Conservation (phyloP, 805 yeast species). For the Saturnispora kantuleensis region DNA sequence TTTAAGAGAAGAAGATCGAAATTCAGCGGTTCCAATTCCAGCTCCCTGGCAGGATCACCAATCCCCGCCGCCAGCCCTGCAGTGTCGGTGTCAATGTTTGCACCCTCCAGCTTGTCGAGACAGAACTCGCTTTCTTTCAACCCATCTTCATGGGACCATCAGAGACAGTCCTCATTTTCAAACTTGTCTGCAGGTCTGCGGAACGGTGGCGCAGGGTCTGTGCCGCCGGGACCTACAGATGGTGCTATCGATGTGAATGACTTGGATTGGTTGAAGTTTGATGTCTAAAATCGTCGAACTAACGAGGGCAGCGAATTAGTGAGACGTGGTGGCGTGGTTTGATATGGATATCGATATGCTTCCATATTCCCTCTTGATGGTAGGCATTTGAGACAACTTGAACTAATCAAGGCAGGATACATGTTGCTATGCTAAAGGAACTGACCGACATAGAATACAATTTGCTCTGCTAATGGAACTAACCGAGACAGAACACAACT, state of each 20-base stretch:
- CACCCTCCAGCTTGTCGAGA: slow-evolving; percentile 17
- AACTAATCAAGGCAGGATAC: too few relatives aligned
- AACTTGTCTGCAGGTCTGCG: slow-evolving; percentile 15
- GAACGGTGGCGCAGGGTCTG: background rate
- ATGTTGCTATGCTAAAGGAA: too few relatives aligned
- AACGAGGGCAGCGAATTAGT: too few relatives aligned
- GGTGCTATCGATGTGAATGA: slow-evolving; percentile 17
- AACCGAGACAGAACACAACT: too few relatives aligned
- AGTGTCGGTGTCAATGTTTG: slow-evolving; percentile 5
- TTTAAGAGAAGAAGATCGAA: slow-evolving; percentile 26
- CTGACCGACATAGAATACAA: too few relatives aligned
- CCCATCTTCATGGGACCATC: slow-evolving; percentile 13
- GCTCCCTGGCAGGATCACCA: slow-evolving; percentile 16
- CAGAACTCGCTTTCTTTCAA: slow-evolving; percentile 19
- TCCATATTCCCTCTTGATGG: too few relatives aligned
- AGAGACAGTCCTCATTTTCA: slow-evolving; percentile 8
- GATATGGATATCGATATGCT: too few relatives aligned
- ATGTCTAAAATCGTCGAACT: slow-evolving; percentile 14
- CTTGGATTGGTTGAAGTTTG: slow-evolving; percentile 29
- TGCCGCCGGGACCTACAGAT: background rate
- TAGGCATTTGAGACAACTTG: too few relatives aligned
- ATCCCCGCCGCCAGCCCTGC: slow-evolving; percentile 9
- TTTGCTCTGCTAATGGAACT: too few relatives aligned
- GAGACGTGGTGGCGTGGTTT: too few relatives aligned
- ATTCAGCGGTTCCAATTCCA: slow-evolving; percentile 11